Evolutionary conservation across 2,329 filamentous ascomycete species (phyloP), one percentile per base, ranked within the genome.

Genomic region (Claviceps purpurea): DNA sequence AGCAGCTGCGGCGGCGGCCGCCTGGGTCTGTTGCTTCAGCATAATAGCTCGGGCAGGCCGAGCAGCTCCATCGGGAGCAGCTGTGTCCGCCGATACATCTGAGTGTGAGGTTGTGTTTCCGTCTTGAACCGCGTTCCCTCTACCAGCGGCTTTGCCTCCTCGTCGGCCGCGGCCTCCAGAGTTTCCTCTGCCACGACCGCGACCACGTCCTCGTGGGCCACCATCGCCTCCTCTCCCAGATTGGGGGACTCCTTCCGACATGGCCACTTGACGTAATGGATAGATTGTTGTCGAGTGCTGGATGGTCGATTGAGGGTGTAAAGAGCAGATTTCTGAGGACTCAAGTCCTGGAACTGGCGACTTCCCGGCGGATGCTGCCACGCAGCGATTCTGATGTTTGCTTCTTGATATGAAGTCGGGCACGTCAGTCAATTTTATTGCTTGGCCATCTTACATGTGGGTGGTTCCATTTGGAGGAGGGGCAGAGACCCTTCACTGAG

Each of bases 201-300:
- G 68, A 50, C 70, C 69, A 48, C 72, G 65, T 24, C 69, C 70
- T 60, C 70, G 64, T 10, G 58, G 51, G 30, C 62, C 58, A 26
- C 62, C 58, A 38, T 63, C 64, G 43, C 68, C 67, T 47, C 68
- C 66, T 46, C 65, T 60, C 13, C 61, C 57, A 18, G 55, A 30
- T 48, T 47, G 51, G 37, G 54, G 18, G 11, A 52, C 62, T 58
- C 52, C 60, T 50, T 30, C 59, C 58, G 52, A 44, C 57, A 57
- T 57, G 44, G 22, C 51, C 52, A 48, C 30, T 20, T 43, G 13
- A n/a, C 22, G 42, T n/a, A n/a, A 26, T 38, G 14, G 41, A 46
- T 39, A 18, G 34, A n/a, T 13, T 20, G 41, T 22, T 42, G 41
- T 20, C n/a, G 41, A 13, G 14, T 26, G 43, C 13, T 45, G 43